Percentiles rank a stretch among this genome's conserved stretches.
Evolutionary conservation across 805 yeast genomes (phyloP).

Genomic region (Blastobotrys peoriensis): DNA sequence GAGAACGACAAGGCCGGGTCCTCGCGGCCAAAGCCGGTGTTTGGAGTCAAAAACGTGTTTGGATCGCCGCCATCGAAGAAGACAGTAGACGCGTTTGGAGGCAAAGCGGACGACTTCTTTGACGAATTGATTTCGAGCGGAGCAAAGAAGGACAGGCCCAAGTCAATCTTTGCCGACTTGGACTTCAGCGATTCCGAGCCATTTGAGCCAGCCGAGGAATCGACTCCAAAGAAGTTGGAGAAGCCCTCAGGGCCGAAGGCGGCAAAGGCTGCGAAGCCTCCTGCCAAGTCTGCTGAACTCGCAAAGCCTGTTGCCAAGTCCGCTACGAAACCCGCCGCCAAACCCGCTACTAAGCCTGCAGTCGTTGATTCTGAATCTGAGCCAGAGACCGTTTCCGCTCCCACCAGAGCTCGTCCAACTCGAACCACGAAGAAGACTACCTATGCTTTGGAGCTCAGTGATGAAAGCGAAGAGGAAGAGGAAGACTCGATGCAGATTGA

Average conservation of each 20-base stretch:
- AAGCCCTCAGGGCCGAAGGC: conserved; percentile 5
- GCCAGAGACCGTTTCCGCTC: conserved; percentile 9
- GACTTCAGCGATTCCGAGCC: conserved; percentile 4
- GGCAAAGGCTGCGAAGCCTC: conserved; percentile 1
- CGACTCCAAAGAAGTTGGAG: conserved; percentile 3
- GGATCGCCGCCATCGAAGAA: conserved; percentile 25
- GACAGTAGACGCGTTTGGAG: conserved; percentile 19
- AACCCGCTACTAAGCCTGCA: conserved; percentile 9
- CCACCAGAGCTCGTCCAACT: conserved; percentile 17
- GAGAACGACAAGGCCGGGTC: conserved; percentile 1
- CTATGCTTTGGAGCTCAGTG: conserved; percentile 11
- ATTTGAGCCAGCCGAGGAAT: conserved; percentile 6
- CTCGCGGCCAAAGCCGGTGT: conserved; percentile 19
- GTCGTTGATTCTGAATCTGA: conserved; percentile 8
- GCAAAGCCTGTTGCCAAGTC: conserved; percentile 21
- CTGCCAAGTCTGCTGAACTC: conserved; percentile 3
- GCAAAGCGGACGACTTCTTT: conserved; percentile 14
- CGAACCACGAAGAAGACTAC: conserved; percentile 19
- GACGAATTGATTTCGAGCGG: conserved; percentile 7
- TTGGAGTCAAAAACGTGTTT: conserved; percentile 30
- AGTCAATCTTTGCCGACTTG: conserved; percentile 8
- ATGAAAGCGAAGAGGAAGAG: conserved; percentile 16
- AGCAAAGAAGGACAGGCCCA: neutral
- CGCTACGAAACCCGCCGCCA: conserved; percentile 22
- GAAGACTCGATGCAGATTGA: conserved; percentile 1